These are phyloP conservation scores for Daldinia sp. DNA, from an alignment of 2,329 filamentous ascomycete species.

Conservation along the genomic window DNA sequence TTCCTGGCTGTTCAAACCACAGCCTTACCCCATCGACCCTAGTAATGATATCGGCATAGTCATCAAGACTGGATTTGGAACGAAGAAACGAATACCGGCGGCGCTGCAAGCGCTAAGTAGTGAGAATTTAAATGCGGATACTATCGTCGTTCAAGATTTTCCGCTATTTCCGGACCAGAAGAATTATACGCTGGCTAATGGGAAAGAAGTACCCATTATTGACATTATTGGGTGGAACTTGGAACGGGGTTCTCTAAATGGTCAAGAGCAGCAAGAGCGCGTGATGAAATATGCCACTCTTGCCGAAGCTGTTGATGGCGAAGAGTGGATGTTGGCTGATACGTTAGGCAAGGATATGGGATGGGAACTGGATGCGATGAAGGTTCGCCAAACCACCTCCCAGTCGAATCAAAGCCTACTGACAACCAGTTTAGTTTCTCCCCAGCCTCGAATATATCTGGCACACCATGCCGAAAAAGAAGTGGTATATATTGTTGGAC, in stretches of 20 bases:
- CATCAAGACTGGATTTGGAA: slow-evolving; percentile 66
- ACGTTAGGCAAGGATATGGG: slow-evolving; percentile 45
- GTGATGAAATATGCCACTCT: slow-evolving; percentile 46
- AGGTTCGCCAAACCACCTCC: slow-evolving; percentile 38
- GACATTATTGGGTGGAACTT: slow-evolving; percentile 49
- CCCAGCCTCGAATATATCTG: slow-evolving; percentile 62
- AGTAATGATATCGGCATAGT: slow-evolving; percentile 59
- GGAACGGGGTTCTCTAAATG: slow-evolving; percentile 41
- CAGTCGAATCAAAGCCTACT: neutral
- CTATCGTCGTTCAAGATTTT: slow-evolving; percentile 62
- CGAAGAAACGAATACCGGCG: slow-evolving; percentile 56
- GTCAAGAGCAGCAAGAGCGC: slow-evolving; percentile 44
- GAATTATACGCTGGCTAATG: slow-evolving; percentile 39
- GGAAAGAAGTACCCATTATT: slow-evolving; percentile 42
- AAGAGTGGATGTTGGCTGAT: slow-evolving; percentile 47
- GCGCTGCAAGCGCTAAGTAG: slow-evolving; percentile 58
- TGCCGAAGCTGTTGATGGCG: slow-evolving; percentile 45
- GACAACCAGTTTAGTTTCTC: slow-evolving; percentile 55
- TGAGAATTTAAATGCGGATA: slow-evolving; percentile 51
- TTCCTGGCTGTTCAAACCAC: slow-evolving; percentile 52
- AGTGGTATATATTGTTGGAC: slow-evolving; percentile 67
- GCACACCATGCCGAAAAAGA: slow-evolving; percentile 60
- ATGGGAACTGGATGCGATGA: slow-evolving; percentile 50
- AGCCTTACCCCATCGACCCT: slow-evolving; percentile 55
- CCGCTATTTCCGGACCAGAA: slow-evolving; percentile 43